Base-by-base conservation (phyloP, 139 green algal species). In the Tetradesmus obliquus region DNA sequence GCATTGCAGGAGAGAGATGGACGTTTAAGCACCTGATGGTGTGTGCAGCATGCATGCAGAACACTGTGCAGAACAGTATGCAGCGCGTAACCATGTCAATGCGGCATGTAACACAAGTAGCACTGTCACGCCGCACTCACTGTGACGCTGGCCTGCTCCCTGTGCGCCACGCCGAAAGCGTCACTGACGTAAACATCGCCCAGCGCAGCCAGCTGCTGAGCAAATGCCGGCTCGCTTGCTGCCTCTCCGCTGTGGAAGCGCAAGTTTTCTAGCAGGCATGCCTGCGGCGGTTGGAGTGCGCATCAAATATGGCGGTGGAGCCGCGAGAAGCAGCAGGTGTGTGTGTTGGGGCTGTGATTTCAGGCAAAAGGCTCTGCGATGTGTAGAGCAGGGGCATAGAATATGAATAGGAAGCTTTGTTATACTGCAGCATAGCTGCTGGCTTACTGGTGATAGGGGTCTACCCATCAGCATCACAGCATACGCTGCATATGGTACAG, bases 161-260 rank as follows among this genome's bases (percentile, higher is more conserved):
- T 90, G 92, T 96, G 95, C 57, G 87, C 79, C 55, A 95, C 94
- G 0, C 94, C 95, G 84, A 97, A 97, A 0, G 95, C 95, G 62
- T 97, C 95, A 53, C 90, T 92, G 17, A 97, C 94, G 54, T 94
- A 96, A n/a, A 95, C 91, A 83, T 97, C 91, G 1, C 88, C 94
- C 51, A 94, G 92, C n/a, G 83, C 58, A 51, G 93, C 93, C 22
- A 97, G 93, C 22, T 92, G 83, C 1, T 15, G 55, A 0, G 94
- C 88, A 86, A 96, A 95, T 13, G 19, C 90, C 0, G 91, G 58
- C 45, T 92, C 88, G 82, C 95, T 95, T 54, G 12, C 79, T 5
- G 60, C 72, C 54, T 96, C 95, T 0, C 94, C 95, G 15, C 53
- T 69, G 71, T 96, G 94, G 90, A 96, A 95, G 7, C 95, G 94